Evolutionary conservation across 176 grass and related monocot genomes (phyloP).

Genomic region (Eragrostis curvula): DNA sequence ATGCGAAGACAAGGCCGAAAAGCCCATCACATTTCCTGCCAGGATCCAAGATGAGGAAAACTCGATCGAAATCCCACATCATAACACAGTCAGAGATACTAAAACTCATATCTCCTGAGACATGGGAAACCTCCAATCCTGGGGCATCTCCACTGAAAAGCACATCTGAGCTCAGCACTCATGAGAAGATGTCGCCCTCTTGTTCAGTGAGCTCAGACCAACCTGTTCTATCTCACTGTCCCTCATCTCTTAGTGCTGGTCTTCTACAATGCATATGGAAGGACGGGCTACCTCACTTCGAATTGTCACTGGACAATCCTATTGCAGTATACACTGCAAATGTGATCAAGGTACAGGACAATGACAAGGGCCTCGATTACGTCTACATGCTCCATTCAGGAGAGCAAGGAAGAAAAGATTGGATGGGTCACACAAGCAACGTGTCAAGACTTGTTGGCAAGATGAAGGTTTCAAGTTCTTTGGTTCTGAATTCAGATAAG

Average conservation of each 20-base stretch:
- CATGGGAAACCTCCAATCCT: conserved; percentile 43
- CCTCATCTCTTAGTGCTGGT: conserved; percentile 55
- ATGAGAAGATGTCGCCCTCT: conserved; percentile 35
- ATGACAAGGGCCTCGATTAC: conserved; percentile 52
- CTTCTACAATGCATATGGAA: conserved; percentile 74
- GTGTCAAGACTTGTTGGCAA: conserved; percentile 64
- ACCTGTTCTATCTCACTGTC: conserved; percentile 33
- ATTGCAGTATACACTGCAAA: conserved; percentile 55
- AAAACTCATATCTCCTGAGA: conserved; percentile 49
- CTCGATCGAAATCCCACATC: conserved; percentile 40
- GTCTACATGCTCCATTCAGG: conserved; percentile 69
- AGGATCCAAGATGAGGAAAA: conserved; percentile 45
- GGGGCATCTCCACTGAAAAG: conserved; percentile 15
- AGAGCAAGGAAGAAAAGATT: conserved; percentile 59
- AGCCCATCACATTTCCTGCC: conserved; percentile 44
- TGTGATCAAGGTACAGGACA: conserved; percentile 41
- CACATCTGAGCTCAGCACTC: neutral
- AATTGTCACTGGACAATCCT: conserved; percentile 61
- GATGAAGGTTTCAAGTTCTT: conserved; percentile 72
- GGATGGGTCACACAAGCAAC: conserved; percentile 38
- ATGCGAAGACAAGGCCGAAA: conserved; percentile 46
- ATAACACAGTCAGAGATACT: conserved; percentile 57
- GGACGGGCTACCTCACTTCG: conserved; percentile 63
- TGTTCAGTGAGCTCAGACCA: conserved; percentile 42
- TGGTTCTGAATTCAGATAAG: conserved; percentile 49